These are phyloP conservation scores for Verticillium alfalfae DNA, from an alignment of 2,329 filamentous ascomycete genomes.

Conservation along the genomic window DNA sequence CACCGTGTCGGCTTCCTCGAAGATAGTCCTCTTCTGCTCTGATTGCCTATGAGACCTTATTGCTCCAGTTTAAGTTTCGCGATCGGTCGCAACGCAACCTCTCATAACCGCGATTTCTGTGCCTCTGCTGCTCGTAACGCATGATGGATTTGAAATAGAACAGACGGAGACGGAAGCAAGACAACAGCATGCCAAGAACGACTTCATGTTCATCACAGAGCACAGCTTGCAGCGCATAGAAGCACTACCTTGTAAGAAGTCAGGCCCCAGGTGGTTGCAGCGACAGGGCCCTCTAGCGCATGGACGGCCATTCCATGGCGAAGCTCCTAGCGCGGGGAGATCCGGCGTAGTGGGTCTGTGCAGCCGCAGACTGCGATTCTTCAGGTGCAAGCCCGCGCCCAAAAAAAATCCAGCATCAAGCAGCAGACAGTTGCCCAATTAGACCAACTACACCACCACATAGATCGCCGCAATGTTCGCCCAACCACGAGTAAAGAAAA, in stretches of 20 bases:
- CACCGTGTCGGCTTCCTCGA: no score
- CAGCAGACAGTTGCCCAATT: conserved; percentile 4
- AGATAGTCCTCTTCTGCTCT: no score
- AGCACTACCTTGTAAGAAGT: no score
- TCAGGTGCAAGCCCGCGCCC: not conserved
- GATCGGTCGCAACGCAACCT: no score
- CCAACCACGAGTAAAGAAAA: conserved; percentile 54
- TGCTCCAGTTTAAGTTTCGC: no score
- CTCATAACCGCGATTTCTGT: no score
- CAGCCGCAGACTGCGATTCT: not conserved
- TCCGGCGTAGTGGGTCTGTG: not conserved
- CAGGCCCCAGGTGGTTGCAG: not conserved
- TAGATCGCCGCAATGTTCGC: conserved; percentile 39
- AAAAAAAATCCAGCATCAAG: conserved; percentile 7
- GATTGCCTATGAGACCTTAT: no score
- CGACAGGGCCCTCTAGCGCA: not conserved
- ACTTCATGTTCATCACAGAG: not conserved
- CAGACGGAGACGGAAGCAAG: no score
- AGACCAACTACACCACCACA: not conserved
- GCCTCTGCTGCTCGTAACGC: no score
- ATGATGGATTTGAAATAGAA: no score
- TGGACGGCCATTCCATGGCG: not conserved
- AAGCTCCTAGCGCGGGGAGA: not conserved
- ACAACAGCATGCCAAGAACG: not conserved
- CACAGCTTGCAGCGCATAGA: no score